A percentile compares a stretch with the other conserved stretches of the same genome.
These are phyloP conservation scores for Lotmaria passim DNA, from an alignment of 208 protist species.

Conservation along the genomic window DNA sequence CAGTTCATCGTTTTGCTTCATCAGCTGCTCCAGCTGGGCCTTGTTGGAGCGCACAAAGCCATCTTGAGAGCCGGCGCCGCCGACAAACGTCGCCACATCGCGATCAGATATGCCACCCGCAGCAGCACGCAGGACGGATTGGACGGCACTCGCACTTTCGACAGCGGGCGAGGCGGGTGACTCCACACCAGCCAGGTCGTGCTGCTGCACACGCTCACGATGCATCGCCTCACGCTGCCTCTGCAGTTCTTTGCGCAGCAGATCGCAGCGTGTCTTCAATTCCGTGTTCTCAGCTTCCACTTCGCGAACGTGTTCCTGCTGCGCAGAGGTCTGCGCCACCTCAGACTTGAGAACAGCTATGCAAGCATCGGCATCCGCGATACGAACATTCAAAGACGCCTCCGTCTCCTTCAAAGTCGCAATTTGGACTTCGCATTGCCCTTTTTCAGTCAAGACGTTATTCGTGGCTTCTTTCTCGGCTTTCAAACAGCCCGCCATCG, in stretches of 20 bases:
- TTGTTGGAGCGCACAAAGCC: conserved; percentile 27
- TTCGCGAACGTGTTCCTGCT: conserved; percentile 23
- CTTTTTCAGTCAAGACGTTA: not conserved
- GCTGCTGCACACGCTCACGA: conserved; percentile 34
- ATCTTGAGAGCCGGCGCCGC: conserved; percentile 43
- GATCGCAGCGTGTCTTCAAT: conserved; percentile 82
- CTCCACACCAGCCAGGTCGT: not conserved
- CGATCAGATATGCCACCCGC: conserved; percentile 54
- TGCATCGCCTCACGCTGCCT: conserved; percentile 71
- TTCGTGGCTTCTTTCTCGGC: not conserved
- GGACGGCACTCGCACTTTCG: conserved; percentile 26
- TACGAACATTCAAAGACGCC: not conserved
- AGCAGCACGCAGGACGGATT: conserved; percentile 30
- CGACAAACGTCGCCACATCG: conserved; percentile 55
- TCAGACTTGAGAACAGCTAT: conserved; percentile 1
- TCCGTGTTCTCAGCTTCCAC: conserved; percentile 52
- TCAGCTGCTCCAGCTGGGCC: conserved; percentile 30
- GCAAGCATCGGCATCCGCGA: conserved; percentile 2
- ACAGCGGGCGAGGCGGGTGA: not conserved
- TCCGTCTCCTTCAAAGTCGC: conserved; percentile 6
- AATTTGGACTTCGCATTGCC: conserved; percentile 1
- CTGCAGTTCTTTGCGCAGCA: conserved; percentile 80
- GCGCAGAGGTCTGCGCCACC: not conserved
- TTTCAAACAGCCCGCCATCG: not conserved
- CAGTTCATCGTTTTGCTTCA: conserved; percentile 67